phyloP scores from a whole-genome alignment of 257 asterid genomes.

The Sherardia arvensis region DNA sequence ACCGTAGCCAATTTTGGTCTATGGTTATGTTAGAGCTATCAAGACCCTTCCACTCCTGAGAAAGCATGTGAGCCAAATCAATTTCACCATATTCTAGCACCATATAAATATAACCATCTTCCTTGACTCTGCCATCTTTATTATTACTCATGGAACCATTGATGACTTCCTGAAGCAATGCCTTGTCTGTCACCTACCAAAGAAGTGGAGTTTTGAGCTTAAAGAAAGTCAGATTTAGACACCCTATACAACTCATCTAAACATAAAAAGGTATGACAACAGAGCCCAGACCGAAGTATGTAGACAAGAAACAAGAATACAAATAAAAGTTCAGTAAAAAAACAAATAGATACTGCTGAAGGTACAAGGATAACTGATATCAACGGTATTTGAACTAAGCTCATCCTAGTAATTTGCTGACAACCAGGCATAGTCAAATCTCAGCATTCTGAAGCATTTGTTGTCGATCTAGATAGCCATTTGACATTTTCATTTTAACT shows the following conservation, averaged over 20 bases:
- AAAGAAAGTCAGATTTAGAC: neutral
- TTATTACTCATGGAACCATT: conserved; percentile 71
- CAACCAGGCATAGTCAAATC: neutral
- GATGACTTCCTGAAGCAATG: conserved; percentile 68
- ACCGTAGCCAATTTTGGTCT: conserved; percentile 97
- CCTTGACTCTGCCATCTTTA: conserved; percentile 75
- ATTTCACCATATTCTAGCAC: conserved; percentile 98
- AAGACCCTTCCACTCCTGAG: conserved; percentile 86
- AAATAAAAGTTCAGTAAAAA: neutral
- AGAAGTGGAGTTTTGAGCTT: conserved; percentile 22
- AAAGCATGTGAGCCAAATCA: conserved; percentile 97
- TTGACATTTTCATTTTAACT: neutral
- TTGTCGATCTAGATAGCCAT: neutral
- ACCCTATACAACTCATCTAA: neutral
- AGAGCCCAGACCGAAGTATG: neutral
- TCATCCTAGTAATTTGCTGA: neutral
- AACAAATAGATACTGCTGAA: neutral
- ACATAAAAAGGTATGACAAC: neutral
- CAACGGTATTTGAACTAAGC: neutral
- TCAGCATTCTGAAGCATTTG: conserved; percentile 1
- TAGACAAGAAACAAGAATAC: neutral
- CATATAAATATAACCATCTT: conserved; percentile 84
- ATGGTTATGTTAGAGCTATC: conserved; percentile 48
- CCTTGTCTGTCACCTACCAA: conserved; percentile 86
- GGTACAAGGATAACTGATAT: neutral